A percentile compares a stretch with the other conserved stretches of the same genome.
Evolutionary conservation across 2,329 filamentous ascomycete species (phyloP).

Genomic region (Stagonosporopsis chrysanthemi): DNA sequence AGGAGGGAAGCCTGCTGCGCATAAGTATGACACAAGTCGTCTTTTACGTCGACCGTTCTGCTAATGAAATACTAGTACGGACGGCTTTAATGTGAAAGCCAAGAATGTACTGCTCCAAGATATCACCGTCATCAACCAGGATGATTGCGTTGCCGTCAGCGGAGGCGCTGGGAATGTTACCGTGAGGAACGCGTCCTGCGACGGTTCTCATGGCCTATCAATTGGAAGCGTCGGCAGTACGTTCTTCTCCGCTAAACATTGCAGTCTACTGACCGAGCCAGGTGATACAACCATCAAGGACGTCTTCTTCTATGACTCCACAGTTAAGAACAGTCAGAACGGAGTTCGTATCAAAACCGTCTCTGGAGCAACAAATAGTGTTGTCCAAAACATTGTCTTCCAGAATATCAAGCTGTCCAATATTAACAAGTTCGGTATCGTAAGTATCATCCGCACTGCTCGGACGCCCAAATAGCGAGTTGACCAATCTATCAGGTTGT

Average conservation of each 20-base stretch:
- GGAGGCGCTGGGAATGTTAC: slow-evolving; percentile 55
- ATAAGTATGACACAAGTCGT: not conserved
- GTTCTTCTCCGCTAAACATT: slow-evolving; percentile 47
- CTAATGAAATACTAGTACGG: slow-evolving; percentile 58
- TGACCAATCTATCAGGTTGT: slow-evolving; percentile 36
- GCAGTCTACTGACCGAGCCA: not conserved
- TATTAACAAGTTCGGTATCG: slow-evolving; percentile 59
- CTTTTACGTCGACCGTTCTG: not conserved
- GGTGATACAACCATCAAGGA: slow-evolving; percentile 56
- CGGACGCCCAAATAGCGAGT: not conserved
- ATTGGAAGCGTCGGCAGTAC: slow-evolving; percentile 66
- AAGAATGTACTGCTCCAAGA: slow-evolving; percentile 58
- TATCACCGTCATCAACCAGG: slow-evolving; percentile 64
- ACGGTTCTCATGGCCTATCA: slow-evolving; percentile 64
- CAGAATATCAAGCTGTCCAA: slow-evolving; percentile 55
- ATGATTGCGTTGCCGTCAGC: slow-evolving; percentile 67
- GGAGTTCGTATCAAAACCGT: slow-evolving; percentile 67
- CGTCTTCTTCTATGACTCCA: slow-evolving; percentile 59
- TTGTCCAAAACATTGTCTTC: slow-evolving; percentile 56
- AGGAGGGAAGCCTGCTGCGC: slow-evolving; percentile 1
- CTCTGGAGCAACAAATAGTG: slow-evolving; percentile 58
- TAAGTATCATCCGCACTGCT: not conserved
- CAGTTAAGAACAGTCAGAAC: slow-evolving; percentile 61
- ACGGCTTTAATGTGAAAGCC: slow-evolving; percentile 63
- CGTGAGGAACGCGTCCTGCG: slow-evolving; percentile 54